A percentile compares a stretch with the other conserved stretches of the same genome.
Conservation (phyloP, 192 early-diverging fungal genomes). For the Entomortierella lignicola region DNA sequence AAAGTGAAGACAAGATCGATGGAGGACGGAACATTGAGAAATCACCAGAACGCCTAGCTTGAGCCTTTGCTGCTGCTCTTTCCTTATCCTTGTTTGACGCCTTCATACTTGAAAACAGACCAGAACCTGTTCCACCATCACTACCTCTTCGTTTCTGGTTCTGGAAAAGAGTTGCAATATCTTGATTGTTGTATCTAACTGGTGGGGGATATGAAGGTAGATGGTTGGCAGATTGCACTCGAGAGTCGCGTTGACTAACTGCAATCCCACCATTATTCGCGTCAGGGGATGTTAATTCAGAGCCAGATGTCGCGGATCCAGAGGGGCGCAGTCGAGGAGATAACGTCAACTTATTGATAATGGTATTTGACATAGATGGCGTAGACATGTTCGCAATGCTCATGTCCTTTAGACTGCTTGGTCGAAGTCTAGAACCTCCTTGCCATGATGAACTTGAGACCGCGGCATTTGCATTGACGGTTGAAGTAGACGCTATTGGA, state of each 20-base stretch:
- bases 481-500: neutral
- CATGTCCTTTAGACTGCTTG: conserved; percentile 10
- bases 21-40: conserved; percentile 13
- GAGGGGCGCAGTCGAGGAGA: conserved; percentile 14
- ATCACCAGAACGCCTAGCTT: conserved; percentile 25
- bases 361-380: conserved; percentile 4
- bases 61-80: conserved; percentile 17
- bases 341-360: conserved; percentile 9
- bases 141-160: conserved; percentile 34
- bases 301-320: neutral
- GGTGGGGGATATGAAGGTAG: neutral
- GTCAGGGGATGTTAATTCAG: neutral
- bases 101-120: conserved; percentile 19
- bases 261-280: neutral
- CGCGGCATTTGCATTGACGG: neutral
- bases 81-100: conserved; percentile 17
- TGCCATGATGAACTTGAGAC: neutral
- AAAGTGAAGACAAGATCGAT: neutral
- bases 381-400: neutral
- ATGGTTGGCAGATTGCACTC: neutral
- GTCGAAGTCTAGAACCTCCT: conserved; percentile 9
- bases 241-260: neutral
- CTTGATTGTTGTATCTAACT: conserved; percentile 7
- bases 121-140: conserved; percentile 22
- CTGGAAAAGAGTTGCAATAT: conserved; percentile 30